Percentiles rank a stretch among this genome's conserved stretches.
These are phyloP conservation scores for Cicer cuneatum DNA, from an alignment of 306 rosid genomes.

Conservation along the genomic window DNA sequence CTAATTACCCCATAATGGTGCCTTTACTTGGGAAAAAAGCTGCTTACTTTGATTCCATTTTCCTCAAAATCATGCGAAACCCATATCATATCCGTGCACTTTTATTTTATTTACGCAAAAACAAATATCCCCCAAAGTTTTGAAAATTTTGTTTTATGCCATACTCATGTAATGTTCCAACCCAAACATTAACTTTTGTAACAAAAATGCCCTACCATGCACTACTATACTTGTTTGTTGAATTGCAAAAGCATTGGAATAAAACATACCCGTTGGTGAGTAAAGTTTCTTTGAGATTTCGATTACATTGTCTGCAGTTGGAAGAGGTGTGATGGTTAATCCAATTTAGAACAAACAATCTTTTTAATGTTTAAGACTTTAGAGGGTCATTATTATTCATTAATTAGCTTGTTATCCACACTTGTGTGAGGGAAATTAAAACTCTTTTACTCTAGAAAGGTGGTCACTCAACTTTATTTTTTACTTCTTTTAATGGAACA, in stretches of 20 bases:
- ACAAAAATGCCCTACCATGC: constrained; percentile 4
- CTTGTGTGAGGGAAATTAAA: constrained; percentile 35
- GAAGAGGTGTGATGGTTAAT: constrained; percentile 34
- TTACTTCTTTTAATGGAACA: constrained; percentile 47
- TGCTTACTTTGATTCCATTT: constrained; percentile 77
- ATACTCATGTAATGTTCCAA: neutral
- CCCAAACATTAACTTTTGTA: neutral
- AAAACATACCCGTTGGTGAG: constrained; percentile 43
- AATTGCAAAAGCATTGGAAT: constrained; percentile 14
- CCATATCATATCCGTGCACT: constrained; percentile 61
- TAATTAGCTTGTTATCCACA: constrained; percentile 31
- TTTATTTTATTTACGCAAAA: constrained; percentile 33
- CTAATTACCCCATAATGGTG: constrained; percentile 83
- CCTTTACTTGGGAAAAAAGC: constrained; percentile 56
- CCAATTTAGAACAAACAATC: constrained; percentile 11
- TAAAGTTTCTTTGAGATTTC: neutral
- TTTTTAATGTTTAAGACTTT: constrained; percentile 20
- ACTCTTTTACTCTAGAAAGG: constrained; percentile 1
- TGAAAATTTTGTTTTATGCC: constrained; percentile 16
- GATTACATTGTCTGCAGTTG: constrained; percentile 25
- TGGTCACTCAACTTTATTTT: constrained; percentile 22
- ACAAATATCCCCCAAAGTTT: constrained; percentile 14
- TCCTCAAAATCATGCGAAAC: constrained; percentile 79
- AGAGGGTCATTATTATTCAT: constrained; percentile 11
- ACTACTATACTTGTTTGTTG: neutral